Conservation (phyloP, 83 land plant species). For the Picea abies region DNA sequence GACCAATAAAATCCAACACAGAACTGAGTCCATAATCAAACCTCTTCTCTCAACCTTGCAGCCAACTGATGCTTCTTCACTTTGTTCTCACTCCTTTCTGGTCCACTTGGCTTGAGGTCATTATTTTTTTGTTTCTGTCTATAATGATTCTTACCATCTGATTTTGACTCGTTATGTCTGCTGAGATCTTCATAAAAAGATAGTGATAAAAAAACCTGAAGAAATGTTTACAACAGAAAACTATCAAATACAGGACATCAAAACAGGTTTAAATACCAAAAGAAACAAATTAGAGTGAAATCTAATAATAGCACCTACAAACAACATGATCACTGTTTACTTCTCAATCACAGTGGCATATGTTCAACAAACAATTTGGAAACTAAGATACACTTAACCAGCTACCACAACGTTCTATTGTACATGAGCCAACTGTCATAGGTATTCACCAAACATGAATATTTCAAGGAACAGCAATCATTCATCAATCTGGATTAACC, state of each 20-base stretch:
- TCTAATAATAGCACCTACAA: not conserved
- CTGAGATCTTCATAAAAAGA: slow-evolving; percentile 90
- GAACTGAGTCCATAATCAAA: slow-evolving; percentile 21
- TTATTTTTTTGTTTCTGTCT: slow-evolving; percentile 32
- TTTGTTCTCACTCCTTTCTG: slow-evolving; percentile 64
- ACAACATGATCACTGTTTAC: not conserved
- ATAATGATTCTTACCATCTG: slow-evolving; percentile 24
- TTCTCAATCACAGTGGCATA: not conserved
- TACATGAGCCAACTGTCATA: not conserved
- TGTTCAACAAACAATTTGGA: not conserved
- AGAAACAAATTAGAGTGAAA: not conserved
- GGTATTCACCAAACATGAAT: not conserved
- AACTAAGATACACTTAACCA: not conserved
- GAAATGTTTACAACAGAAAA: not conserved
- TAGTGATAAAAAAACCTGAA: slow-evolving; percentile 67
- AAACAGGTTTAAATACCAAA: not conserved
- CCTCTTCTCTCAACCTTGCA: slow-evolving; percentile 82
- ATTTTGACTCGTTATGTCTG: slow-evolving; percentile 32
- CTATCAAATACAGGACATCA: not conserved
- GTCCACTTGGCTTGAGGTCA: slow-evolving; percentile 33
- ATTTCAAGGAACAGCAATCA: not conserved
- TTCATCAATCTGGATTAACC: not conserved
- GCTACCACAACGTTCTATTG: not conserved
- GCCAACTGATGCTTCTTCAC: slow-evolving; percentile 55
- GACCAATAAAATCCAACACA: not conserved